Evolutionary conservation across 257 asterid species (phyloP).

Genomic region (Fraxinus pennsylvanica): DNA sequence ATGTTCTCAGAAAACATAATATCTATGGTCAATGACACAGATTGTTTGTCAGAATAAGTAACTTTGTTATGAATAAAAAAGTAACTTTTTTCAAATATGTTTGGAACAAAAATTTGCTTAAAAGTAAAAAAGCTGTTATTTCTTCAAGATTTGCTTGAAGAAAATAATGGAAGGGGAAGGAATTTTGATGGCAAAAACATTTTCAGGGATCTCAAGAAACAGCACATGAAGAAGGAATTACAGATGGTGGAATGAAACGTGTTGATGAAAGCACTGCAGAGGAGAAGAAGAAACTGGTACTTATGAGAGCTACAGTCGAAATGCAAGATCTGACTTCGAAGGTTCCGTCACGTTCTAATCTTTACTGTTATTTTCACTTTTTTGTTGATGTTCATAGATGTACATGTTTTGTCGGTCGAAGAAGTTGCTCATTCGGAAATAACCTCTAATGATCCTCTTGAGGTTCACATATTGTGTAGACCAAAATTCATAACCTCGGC

Average conservation of each 20-base stretch:
- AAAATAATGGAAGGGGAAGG: background rate
- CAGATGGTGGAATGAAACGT: constrained; percentile 3
- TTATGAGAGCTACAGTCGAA: constrained; percentile 49
- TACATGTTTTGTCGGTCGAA: no score
- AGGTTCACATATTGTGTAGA: no score
- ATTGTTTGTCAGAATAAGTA: no score
- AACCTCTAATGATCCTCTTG: no score
- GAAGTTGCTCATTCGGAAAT: no score
- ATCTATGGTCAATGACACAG: no score
- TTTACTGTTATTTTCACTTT: background rate
- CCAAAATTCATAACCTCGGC: no score
- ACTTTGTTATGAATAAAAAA: no score
- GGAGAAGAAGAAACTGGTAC: constrained; percentile 41
- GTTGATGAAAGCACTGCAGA: constrained; percentile 25
- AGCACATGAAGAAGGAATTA: background rate
- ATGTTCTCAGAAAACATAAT: background rate
- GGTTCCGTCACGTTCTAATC: constrained; percentile 32
- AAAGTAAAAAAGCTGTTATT: no score
- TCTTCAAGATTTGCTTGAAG: background rate
- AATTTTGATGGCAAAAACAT: background rate
- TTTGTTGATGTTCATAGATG: background rate
- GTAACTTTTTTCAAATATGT: no score
- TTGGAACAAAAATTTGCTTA: no score
- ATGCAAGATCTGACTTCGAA: constrained; percentile 60
- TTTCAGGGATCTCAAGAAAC: background rate